Conservation (phyloP, 2,329 filamentous ascomycete genomes). For the Pseudopyrenochaeta lycopersici region DNA sequence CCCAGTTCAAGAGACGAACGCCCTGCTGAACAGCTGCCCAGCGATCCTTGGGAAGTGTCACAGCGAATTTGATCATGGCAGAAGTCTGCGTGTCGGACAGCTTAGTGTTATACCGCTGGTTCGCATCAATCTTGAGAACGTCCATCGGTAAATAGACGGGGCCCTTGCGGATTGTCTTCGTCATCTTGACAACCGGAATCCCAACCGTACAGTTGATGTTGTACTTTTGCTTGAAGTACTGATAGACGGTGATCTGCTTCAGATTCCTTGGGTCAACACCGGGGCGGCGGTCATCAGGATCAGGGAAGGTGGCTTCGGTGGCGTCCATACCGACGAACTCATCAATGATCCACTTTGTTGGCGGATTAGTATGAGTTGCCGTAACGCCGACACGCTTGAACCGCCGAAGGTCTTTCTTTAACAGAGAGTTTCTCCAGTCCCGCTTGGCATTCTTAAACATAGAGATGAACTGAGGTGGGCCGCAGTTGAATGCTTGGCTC, state of each 20-base stretch:
- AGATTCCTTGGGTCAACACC: constrained; percentile 47
- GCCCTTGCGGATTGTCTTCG: constrained; percentile 55
- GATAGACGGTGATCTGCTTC: constrained; percentile 60
- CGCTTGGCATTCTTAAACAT: constrained; percentile 27
- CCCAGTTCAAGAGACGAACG: constrained; percentile 73
- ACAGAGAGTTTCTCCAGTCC: constrained; percentile 34
- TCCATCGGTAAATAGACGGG: constrained; percentile 66
- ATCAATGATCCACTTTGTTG: constrained; percentile 61
- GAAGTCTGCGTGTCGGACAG: constrained; percentile 72
- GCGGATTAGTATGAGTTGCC: constrained; percentile 48
- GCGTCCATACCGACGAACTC: constrained; percentile 56
- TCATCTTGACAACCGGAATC: constrained; percentile 68
- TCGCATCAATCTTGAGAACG: constrained; percentile 59
- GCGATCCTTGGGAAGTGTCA: constrained; percentile 77
- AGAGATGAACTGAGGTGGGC: constrained; percentile 24
- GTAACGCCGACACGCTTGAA: constrained; percentile 54
- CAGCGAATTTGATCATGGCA: constrained; percentile 92
- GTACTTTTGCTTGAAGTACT: constrained; percentile 65
- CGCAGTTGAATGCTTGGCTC: constrained; percentile 36
- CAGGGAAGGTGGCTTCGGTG: constrained; percentile 56
- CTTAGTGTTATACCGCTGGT: constrained; percentile 68
- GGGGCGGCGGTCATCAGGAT: constrained; percentile 66
- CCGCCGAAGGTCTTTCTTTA: constrained; percentile 51
- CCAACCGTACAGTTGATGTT: constrained; percentile 57
- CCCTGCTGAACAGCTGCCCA: constrained; percentile 72